Evolutionary conservation across 768 basidiomycete species (phyloP).

Genomic region (Lentinula detonsa): DNA sequence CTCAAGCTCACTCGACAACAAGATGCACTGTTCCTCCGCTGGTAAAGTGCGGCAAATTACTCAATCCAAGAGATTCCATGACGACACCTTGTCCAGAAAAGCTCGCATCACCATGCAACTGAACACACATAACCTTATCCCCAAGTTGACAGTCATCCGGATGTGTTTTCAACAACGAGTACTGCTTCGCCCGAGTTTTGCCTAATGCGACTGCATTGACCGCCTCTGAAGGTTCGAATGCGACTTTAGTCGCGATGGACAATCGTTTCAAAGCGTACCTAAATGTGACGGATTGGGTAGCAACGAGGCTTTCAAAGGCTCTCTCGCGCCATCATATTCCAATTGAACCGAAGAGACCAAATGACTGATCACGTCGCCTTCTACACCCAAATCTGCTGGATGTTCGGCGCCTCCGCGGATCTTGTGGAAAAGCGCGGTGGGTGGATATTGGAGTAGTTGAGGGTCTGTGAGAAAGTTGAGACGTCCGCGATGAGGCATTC

Average conservation of each 20-base stretch:
- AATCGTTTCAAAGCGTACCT: conserved; percentile 29
- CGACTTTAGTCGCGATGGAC: not conserved
- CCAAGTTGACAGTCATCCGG: conserved; percentile 49
- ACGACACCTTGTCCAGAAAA: conserved; percentile 89
- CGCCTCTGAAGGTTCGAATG: conserved; percentile 52
- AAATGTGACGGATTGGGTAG: conserved; percentile 79
- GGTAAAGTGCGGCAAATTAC: conserved; percentile 88
- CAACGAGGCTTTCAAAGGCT: conserved; percentile 64
- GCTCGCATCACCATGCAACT: conserved; percentile 88
- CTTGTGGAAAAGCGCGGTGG: conserved; percentile 77
- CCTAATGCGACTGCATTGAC: conserved; percentile 85
- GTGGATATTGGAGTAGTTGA: conserved; percentile 54
- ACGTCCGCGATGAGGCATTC: conserved; percentile 86
- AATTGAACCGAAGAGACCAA: conserved; percentile 66
- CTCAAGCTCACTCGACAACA: conserved; percentile 72
- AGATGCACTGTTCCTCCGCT: conserved; percentile 88
- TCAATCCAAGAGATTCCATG: conserved; percentile 83
- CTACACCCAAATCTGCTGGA: conserved; percentile 57
- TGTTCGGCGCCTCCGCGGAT: conserved; percentile 75
- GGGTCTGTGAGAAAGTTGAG: conserved; percentile 75
- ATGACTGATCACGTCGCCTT: conserved; percentile 88
- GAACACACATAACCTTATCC: conserved; percentile 80
- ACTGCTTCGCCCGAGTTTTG: conserved; percentile 89
- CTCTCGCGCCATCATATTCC: conserved; percentile 42
- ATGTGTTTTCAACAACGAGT: conserved; percentile 64